Evolutionary conservation across 768 basidiomycete species (phyloP), one percentile per base, ranked within the genome.

Genomic region (Phanerochaete carnosa): DNA sequence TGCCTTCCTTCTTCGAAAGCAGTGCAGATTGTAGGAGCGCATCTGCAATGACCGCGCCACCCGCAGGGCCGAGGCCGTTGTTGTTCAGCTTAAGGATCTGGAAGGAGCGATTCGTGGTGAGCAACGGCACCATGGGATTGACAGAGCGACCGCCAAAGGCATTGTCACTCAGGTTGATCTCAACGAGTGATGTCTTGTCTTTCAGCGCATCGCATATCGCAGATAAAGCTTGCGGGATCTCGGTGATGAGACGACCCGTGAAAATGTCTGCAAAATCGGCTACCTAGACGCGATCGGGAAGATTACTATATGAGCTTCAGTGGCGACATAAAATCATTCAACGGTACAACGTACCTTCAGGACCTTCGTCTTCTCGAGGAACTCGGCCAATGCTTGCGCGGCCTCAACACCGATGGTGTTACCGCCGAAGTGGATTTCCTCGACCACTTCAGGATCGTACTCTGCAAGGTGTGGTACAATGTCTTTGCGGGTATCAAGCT

Each of bases 251-350:
- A 64, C 96, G 92, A 57, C 95, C 93, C 2, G 96, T 98, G 77
- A 99, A 99, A 75, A 99, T 95, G 76, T 98, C 96, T 30, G 94
- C 90, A 65, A 98, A 92, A 78, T 98, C 89, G 66, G 95, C 96
- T 61, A 96, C 78, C 97, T 98, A 71, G 29, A 52, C 29, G 32
- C 49, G 49, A 45, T 39, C 22, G 23, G 22, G 49, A 22, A 26
- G 2, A 47, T 46, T 65, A 55, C 62, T 57, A 45, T n/a, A 23
- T 43, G 30, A 46, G 59, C 26, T 5, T 32, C 37, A 57, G 35
- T 52, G 43, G n/a, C 35, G 45, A 22, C 23, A 43, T 13, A 9
- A 28, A 1, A 37, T 9, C 1, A 26, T 9, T 7, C 35, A 39
- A 26, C 2, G 13, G 19, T 19, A 25, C 8, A 7, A 71, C 82